Base-by-base conservation (phyloP, 176 grass and related monocot species). In the Lolium perenne region DNA sequence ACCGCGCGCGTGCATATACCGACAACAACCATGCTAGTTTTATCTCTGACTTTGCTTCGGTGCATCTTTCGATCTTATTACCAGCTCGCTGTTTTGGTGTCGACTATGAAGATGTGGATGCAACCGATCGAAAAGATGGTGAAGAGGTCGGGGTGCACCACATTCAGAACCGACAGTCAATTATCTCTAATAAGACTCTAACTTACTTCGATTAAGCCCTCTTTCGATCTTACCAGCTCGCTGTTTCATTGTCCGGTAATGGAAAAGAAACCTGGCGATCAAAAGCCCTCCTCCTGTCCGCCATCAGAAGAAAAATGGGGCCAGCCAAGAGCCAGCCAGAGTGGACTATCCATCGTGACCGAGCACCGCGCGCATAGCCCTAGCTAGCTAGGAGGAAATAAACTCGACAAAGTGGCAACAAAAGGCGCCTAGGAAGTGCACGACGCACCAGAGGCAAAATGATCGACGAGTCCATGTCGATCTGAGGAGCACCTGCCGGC, bases 391-490 rank as follows among this genome's bases (percentile, higher is more conserved):
- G 65, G 48, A 16, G 23, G 46, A 51, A 70, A 79, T 32, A 53
- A n/a, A 45, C 78, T 13, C 6, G 78, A 64, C 20, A 38, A 23
- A 80, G 76, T 76, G 82, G 81, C 58, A 47, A 38, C 13, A 58
- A 89, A 89, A 89, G 87, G 75, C 54, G 38, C n/a, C 82, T 3
- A 40, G 50, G 58, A 29, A 89, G 83, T 70, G 83, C 77, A 85
- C 70, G 15, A 0, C 59, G 88, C 83, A 81, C 77, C 38, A 12
- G 6, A 58, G n/a, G 43, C 26, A 12, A 32, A 35, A 16, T 7
- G 40, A 45, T 10, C 6, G 72, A 66, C 45, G 46, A 66, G 72
- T 65, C 72, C 59, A 49, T 65, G 83, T 85, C 25, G 20, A 54
- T 29, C 26, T 50, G 59, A 49, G 22, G 74, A 85, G 72, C 72